These are phyloP conservation scores for Pseudozyma sp. DNA, from an alignment of 1,284 basidiomycete species.

Conservation along the genomic window DNA sequence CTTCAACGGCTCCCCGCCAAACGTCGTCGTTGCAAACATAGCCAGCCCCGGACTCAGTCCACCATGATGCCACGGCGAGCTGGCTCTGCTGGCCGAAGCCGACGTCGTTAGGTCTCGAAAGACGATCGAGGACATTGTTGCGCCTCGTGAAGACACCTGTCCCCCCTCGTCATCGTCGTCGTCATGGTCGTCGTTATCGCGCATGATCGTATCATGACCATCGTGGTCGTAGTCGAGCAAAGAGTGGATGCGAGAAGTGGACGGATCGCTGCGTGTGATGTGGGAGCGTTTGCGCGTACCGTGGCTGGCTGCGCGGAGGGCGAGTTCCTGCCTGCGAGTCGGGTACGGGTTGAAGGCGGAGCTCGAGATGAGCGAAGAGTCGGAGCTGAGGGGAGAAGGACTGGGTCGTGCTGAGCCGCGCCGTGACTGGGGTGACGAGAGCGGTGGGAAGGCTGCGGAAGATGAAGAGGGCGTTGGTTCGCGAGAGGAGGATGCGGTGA, in stretches of 20 bases:
- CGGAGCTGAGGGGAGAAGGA: background rate
- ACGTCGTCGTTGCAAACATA: conserved; percentile 32
- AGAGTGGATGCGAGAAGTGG: conserved; percentile 29
- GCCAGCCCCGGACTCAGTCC: conserved; percentile 36
- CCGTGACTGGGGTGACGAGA: conserved; percentile 23
- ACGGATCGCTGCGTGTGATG: conserved; percentile 34
- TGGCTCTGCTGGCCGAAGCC: conserved; percentile 20
- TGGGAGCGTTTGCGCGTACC: conserved; percentile 33
- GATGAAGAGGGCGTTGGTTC: conserved; percentile 17
- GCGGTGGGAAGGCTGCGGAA: conserved; percentile 31
- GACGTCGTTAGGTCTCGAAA: conserved; percentile 43
- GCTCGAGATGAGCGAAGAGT: conserved; percentile 31
- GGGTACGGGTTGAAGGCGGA: conserved; percentile 49
- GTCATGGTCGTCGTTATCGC: conserved; percentile 6
- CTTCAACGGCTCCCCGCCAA: conserved; percentile 41
- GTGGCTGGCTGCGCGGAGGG: conserved; percentile 34
- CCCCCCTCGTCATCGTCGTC: conserved; percentile 33
- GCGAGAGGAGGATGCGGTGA: conserved; percentile 15
- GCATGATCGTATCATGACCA: conserved; percentile 20
- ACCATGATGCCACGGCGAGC: conserved; percentile 32
- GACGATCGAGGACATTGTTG: conserved; percentile 50
- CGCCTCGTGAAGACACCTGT: conserved; percentile 36
- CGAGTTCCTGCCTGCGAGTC: conserved; percentile 43
- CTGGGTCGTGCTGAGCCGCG: conserved; percentile 13
- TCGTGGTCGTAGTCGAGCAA: conserved; percentile 22